phyloP scores from a whole-genome alignment of 140 eudicot species.

The Stevia rebaudiana region DNA sequence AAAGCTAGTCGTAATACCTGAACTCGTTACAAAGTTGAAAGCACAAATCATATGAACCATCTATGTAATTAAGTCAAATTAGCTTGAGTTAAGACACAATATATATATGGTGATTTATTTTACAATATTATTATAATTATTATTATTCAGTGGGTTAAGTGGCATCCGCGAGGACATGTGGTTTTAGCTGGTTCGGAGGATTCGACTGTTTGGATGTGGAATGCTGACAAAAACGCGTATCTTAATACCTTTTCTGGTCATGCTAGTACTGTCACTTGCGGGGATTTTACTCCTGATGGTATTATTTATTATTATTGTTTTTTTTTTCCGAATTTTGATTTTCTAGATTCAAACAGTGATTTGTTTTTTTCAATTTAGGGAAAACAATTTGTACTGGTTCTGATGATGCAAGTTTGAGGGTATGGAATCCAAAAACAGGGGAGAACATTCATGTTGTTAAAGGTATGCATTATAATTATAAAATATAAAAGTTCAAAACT shows the following conservation, averaged over 20 bases:
- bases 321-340: background rate
- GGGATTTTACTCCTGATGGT: constrained; percentile 99
- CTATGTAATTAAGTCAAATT: no score
- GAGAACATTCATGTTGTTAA: constrained; percentile 63
- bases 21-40: no score
- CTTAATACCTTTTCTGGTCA: constrained; percentile 70
- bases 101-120: no score
- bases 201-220: constrained; percentile 94
- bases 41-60: no score
- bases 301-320: background rate
- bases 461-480: constrained; percentile 46
- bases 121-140: no score
- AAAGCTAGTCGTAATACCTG: no score
- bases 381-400: constrained; percentile 82
- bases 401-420: constrained; percentile 90
- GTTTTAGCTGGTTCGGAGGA: constrained; percentile 95
- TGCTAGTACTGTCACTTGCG: constrained; percentile 73
- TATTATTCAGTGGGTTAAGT: constrained; percentile 75
- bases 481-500: no score
- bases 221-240: constrained; percentile 66
- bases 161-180: constrained; percentile 97
- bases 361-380: constrained; percentile 34
- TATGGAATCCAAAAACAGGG: constrained; percentile 79
- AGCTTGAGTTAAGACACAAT: no score
- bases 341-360: no score